Evolutionary conservation across 768 basidiomycete species (phyloP).

Genomic region (Termitomyces sp.): DNA sequence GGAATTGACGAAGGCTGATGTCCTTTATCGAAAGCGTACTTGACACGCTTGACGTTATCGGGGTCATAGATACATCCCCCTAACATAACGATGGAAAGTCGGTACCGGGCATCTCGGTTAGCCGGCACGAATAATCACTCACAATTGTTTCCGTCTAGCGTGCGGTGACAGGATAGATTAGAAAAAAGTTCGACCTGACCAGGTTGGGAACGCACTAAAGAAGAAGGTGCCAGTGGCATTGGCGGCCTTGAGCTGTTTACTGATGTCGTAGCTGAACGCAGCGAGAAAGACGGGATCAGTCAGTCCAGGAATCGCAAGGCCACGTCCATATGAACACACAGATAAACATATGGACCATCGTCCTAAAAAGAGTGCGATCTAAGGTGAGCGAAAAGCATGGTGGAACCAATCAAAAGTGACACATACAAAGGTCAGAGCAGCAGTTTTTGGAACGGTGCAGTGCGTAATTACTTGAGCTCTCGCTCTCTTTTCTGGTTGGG

Average conservation of each 20-base stretch:
- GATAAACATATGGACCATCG: conserved; percentile 19
- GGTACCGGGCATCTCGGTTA: not conserved
- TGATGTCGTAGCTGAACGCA: conserved; percentile 14
- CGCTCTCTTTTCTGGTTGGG: conserved; percentile 17
- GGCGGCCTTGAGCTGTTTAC: conserved; percentile 13
- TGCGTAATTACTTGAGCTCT: conserved; percentile 19
- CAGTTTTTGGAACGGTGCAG: conserved; percentile 21
- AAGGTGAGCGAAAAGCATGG: not conserved
- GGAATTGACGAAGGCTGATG: conserved; percentile 21
- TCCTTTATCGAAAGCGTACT: conserved; percentile 28
- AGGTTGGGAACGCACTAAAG: conserved; percentile 23
- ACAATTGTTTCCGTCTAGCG: conserved; percentile 30
- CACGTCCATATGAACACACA: conserved; percentile 7
- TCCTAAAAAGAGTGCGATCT: conserved; percentile 10
- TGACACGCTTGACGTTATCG: conserved; percentile 26
- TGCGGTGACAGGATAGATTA: not conserved
- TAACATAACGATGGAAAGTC: conserved; percentile 7
- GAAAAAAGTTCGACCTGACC: not conserved
- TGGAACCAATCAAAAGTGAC: not conserved
- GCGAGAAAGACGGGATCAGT: not conserved
- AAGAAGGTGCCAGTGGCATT: conserved; percentile 32
- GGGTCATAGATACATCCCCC: conserved; percentile 32
- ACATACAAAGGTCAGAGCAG: conserved; percentile 21
- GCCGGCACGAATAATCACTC: not conserved
- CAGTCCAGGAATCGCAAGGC: not conserved